Base-by-base conservation (phyloP, 2,329 filamentous ascomycete species). In the Colletotrichum noveboracense region DNA sequence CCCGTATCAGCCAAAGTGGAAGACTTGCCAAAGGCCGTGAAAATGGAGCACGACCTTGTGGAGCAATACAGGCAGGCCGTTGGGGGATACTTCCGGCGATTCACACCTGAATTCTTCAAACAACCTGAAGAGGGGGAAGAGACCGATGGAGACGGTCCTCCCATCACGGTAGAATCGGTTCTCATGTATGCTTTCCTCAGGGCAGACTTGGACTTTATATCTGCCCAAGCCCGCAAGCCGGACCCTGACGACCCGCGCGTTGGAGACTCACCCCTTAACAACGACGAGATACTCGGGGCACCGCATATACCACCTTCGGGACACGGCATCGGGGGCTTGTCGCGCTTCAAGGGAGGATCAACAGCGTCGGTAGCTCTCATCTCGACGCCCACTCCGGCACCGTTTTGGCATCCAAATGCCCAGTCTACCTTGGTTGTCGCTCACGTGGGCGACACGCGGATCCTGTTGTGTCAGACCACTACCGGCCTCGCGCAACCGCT, bases 351-450 rank as follows among this genome's bases (percentile, higher is more conserved):
- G 81, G 97, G 97, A 76, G 97, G 97, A 73, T 98, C 96, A 69
- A 99, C 97, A 2, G 96, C 95, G 56, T 98, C 95, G 21, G 88
- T 98, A 21, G 96, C 93, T 2, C 90, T 99, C 81, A 95, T 99
- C 71, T 98, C 96, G 1, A 98, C 97, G 0, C 96, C 96, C 0
- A 97, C 95, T 0, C 93, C 96, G 0, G 94, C 94, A 0, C 97
- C 97, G 0, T 99, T 98, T 85, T 99, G 97, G 97, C 95, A 98
- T 80, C 97, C 97, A 0, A 91, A 93, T 6, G 94, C 95, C 0
- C 94, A 95, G 5, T 95, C 94, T 0, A 97, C 96, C 1, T 86
- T 99, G 43, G 86, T 98, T 18, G 93, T 96, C 8, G 96, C 95
- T 0, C 97, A 99, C 82, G 96, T 98, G 3, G 97, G 97, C 76